These are phyloP conservation scores for Chrysoporthe cubensis DNA, from an alignment of 2,329 filamentous ascomycete genomes.

Conservation along the genomic window DNA sequence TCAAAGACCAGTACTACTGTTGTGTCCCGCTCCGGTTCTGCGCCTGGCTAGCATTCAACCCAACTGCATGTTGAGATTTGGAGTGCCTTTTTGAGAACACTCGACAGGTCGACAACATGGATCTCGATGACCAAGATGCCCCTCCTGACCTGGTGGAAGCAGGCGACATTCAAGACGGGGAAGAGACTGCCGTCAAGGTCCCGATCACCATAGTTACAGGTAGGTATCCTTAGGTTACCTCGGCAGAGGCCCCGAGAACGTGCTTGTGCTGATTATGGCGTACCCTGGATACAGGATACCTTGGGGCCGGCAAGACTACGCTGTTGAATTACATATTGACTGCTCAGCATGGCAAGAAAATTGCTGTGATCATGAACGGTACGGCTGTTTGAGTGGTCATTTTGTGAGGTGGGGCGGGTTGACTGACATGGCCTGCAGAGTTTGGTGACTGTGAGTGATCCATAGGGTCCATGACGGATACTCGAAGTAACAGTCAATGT, in stretches of 20 bases:
- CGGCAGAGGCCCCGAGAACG: background rate
- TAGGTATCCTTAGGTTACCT: constrained; percentile 38
- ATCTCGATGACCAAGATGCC: constrained; percentile 65
- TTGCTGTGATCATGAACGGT: constrained; percentile 96
- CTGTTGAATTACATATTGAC: constrained; percentile 94
- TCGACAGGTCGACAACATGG: constrained; percentile 47
- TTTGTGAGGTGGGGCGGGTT: constrained; percentile 12
- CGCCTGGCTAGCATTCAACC: background rate
- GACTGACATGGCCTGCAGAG: constrained; percentile 51
- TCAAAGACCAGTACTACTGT: background rate
- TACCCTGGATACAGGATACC: constrained; percentile 66
- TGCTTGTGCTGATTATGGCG: constrained; percentile 1
- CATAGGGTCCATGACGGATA: constrained; percentile 27
- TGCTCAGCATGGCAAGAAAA: constrained; percentile 94
- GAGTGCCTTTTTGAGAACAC: background rate
- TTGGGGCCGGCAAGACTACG: constrained; percentile 95
- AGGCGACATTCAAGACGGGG: constrained; percentile 43
- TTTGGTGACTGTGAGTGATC: constrained; percentile 75
- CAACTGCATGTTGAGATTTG: background rate
- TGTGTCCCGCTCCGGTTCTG: background rate
- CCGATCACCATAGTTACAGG: constrained; percentile 86
- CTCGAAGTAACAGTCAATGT: constrained; percentile 15
- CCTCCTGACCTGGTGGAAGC: constrained; percentile 67
- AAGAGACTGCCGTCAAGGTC: constrained; percentile 66
- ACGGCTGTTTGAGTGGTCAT: constrained; percentile 13